These are phyloP conservation scores for Podila minutissima DNA, from an alignment of 192 early-diverging fungal genomes.

Conservation along the genomic window DNA sequence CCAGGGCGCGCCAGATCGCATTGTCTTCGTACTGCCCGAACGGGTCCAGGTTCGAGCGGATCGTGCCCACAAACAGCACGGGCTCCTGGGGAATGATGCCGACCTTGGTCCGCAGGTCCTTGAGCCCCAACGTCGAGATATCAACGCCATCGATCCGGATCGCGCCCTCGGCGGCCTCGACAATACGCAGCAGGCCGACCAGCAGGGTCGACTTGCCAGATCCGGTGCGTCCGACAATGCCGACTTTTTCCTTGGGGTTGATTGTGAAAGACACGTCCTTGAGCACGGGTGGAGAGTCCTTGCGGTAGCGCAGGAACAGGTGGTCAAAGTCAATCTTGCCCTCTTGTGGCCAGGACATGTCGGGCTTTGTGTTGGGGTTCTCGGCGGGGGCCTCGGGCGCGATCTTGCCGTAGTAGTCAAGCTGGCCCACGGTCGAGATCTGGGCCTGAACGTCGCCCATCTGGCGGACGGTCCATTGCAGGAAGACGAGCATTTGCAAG, in stretches of 20 bases:
- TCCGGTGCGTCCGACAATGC: constrained; percentile 85
- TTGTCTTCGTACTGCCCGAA: constrained; percentile 60
- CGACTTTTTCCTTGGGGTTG: constrained; percentile 79
- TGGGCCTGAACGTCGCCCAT: constrained; percentile 32
- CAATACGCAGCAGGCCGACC: constrained; percentile 75
- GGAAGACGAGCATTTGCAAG: constrained; percentile 32
- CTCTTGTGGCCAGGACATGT: constrained; percentile 61
- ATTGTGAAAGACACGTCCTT: constrained; percentile 64
- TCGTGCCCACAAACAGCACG: constrained; percentile 70
- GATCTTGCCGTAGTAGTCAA: constrained; percentile 69
- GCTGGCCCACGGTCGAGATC: constrained; percentile 64
- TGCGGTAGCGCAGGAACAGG: constrained; percentile 69
- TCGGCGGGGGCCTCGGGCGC: constrained; percentile 72
- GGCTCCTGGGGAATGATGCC: constrained; percentile 71
- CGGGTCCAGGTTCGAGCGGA: constrained; percentile 79
- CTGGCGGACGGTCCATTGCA: constrained; percentile 30
- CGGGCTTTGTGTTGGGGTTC: constrained; percentile 33
- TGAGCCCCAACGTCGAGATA: constrained; percentile 67
- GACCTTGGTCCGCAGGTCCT: constrained; percentile 70
- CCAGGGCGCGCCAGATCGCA: constrained; percentile 62
- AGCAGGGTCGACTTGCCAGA: constrained; percentile 78
- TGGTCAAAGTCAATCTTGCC: constrained; percentile 70
- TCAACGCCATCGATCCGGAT: constrained; percentile 82
- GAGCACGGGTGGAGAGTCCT: constrained; percentile 34
- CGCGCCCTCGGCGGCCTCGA: constrained; percentile 71